Conservation (phyloP, 192 early-diverging fungal species). For the Coemansia sp. region DNA sequence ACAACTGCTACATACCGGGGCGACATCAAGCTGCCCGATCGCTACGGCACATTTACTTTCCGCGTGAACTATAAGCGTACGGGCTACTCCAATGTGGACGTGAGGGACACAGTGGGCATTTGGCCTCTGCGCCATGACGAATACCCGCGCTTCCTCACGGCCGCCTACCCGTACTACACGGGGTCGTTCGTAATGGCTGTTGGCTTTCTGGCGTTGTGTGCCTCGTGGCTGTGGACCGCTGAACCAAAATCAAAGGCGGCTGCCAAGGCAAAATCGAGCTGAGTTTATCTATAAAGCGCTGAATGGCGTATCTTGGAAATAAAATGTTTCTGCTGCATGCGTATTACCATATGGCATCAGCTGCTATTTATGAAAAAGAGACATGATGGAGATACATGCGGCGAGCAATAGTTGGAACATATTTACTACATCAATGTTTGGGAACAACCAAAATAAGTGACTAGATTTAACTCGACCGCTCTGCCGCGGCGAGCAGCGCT, state of each 20-base stretch:
- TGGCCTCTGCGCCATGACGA: conserved; percentile 93
- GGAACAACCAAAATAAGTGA: too few species aligned
- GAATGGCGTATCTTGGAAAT: not conserved
- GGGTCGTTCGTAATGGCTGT: conserved; percentile 76
- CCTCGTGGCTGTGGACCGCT: conserved; percentile 66
- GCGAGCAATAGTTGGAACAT: too few species aligned
- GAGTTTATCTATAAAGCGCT: not conserved
- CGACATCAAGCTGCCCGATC: conserved; percentile 77
- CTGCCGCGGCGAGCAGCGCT: too few species aligned
- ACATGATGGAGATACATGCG: too few species aligned
- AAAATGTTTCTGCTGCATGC: too few species aligned
- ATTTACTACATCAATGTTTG: too few species aligned
- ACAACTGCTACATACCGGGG: conserved; percentile 42
- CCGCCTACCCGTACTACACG: conserved; percentile 95
- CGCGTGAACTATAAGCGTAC: conserved; percentile 87
- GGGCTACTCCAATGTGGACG: conserved; percentile 72
- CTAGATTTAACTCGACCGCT: too few species aligned
- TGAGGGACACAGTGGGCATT: conserved; percentile 73
- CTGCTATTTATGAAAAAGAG: too few species aligned
- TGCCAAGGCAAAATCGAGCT: conserved; percentile 20
- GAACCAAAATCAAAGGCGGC: conserved; percentile 18
- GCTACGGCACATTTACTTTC: conserved; percentile 97
- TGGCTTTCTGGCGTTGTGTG: conserved; percentile 80
- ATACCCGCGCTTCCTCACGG: conserved; percentile 85
- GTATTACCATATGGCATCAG: too few species aligned